Evolutionary conservation across 768 basidiomycete genomes (phyloP).

Genomic region (Termitomyces eurrhizus): DNA sequence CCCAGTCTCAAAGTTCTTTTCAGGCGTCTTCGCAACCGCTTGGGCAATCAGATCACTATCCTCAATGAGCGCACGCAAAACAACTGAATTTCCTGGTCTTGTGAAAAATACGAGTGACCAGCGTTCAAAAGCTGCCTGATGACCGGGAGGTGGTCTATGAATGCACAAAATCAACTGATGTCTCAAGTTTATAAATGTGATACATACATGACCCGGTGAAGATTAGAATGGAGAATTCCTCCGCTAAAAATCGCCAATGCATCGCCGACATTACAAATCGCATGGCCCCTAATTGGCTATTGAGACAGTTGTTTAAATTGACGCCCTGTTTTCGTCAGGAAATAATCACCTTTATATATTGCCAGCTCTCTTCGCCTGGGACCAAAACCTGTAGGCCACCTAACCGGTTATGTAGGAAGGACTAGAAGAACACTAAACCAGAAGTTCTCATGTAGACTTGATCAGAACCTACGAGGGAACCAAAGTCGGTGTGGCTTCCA

Average conservation of each 20-base stretch:
- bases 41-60: conserved; percentile 47
- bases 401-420: conserved; percentile 59
- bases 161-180: background rate
- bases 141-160: background rate
- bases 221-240: conserved; percentile 19
- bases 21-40: conserved; percentile 26
- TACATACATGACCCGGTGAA: conserved; percentile 15
- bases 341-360: background rate
- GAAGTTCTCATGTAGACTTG: background rate
- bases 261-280: conserved; percentile 49
- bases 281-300: conserved; percentile 47
- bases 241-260: conserved; percentile 17
- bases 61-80: conserved; percentile 48
- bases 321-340: background rate
- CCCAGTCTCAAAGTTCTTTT: background rate
- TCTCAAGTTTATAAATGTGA: background rate
- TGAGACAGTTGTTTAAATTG: background rate
- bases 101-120: conserved; percentile 73
- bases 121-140: conserved; percentile 46
- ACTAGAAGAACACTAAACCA: conserved; percentile 36
- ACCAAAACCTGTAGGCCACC: background rate
- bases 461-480: conserved; percentile 47
- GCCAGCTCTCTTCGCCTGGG: background rate
- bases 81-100: conserved; percentile 50
- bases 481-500: conserved; percentile 73